A percentile compares a stretch with the other conserved stretches of the same genome.
phyloP scores from a whole-genome alignment of 2,329 filamentous ascomycete species.

The Hypomyces perniciosus region DNA sequence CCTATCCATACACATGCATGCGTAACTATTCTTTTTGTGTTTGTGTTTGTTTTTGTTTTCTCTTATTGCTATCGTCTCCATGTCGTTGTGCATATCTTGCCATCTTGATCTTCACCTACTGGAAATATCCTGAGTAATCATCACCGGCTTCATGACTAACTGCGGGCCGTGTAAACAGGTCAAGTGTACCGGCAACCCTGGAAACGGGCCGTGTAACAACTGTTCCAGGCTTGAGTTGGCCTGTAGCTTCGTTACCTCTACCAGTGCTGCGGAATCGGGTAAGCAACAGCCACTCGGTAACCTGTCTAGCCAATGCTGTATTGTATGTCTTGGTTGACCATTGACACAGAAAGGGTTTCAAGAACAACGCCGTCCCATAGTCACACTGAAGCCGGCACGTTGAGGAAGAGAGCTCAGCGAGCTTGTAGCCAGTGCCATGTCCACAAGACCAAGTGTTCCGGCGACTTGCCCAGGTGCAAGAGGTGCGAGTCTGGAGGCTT shows the following conservation, averaged over 20 bases:
- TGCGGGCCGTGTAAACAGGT: conserved; percentile 24
- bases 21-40: background rate
- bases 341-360: conserved; percentile 24
- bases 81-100: background rate
- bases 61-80: background rate
- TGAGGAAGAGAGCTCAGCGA: conserved; percentile 35
- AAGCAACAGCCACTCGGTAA: conserved; percentile 4
- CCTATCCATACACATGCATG: background rate
- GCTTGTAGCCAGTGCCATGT: conserved; percentile 37
- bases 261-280: conserved; percentile 19
- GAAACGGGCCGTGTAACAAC: conserved; percentile 31
- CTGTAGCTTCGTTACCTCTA: conserved; percentile 29
- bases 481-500: conserved; percentile 30
- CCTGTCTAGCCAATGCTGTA: background rate
- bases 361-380: conserved; percentile 35
- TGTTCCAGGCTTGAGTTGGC: conserved; percentile 32
- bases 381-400: conserved; percentile 37
- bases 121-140: too few species aligned
- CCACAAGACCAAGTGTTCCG: conserved; percentile 40
- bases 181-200: conserved; percentile 35
- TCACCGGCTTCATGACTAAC: background rate
- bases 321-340: background rate
- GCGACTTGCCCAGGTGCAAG: conserved; percentile 34
- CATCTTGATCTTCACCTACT: background rate
- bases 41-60: background rate